Percentiles rank a stretch among this genome's conserved stretches.
Evolutionary conservation across 305 asterid genomes (phyloP).

Genomic region (Ilex paraguariensis): DNA sequence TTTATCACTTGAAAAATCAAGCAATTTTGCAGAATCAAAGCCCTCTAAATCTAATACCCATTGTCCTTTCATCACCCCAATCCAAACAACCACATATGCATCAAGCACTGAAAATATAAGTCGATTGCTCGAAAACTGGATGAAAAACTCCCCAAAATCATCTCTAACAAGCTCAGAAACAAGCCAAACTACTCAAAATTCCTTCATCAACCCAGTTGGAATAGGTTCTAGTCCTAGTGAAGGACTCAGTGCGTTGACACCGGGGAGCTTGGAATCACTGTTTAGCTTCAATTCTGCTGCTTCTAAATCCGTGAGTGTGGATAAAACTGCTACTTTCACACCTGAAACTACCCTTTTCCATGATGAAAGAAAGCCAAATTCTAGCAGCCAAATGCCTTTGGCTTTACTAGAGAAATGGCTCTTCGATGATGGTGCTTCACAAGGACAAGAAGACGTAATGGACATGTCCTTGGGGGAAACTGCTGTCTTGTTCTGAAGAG

Average conservation of each 20-base stretch:
- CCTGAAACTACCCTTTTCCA: slow-evolving; percentile 16
- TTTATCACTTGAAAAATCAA: slow-evolving; percentile 52
- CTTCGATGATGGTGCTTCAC: slow-evolving; percentile 65
- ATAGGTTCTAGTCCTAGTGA: slow-evolving; percentile 68
- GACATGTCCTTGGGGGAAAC: slow-evolving; percentile 50
- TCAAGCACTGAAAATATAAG: slow-evolving; percentile 71
- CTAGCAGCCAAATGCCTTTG: slow-evolving; percentile 44
- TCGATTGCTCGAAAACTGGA: slow-evolving; percentile 65
- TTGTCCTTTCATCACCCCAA: not conserved
- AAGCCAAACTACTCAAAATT: slow-evolving; percentile 32
- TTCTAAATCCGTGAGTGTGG: slow-evolving; percentile 21
- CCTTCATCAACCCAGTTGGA: slow-evolving; percentile 24
- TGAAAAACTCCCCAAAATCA: slow-evolving; percentile 35
- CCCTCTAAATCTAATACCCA: not conserved
- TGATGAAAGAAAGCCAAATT: slow-evolving; percentile 19
- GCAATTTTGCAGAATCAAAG: slow-evolving; percentile 2
- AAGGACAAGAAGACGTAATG: slow-evolving; percentile 56
- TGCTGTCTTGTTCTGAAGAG: slow-evolving; percentile 65
- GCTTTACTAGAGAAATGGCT: slow-evolving; percentile 78
- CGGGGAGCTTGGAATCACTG: slow-evolving; percentile 28
- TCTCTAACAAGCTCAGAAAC: slow-evolving; percentile 28
- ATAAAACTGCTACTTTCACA: slow-evolving; percentile 17
- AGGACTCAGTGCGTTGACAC: slow-evolving; percentile 35
- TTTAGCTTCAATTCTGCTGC: slow-evolving; percentile 33
- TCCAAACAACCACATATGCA: slow-evolving; percentile 37